A percentile compares a stretch with the other conserved stretches of the same genome.
These are phyloP conservation scores for Stropharia rugosoannulata DNA, from an alignment of 768 basidiomycete genomes.

Conservation along the genomic window DNA sequence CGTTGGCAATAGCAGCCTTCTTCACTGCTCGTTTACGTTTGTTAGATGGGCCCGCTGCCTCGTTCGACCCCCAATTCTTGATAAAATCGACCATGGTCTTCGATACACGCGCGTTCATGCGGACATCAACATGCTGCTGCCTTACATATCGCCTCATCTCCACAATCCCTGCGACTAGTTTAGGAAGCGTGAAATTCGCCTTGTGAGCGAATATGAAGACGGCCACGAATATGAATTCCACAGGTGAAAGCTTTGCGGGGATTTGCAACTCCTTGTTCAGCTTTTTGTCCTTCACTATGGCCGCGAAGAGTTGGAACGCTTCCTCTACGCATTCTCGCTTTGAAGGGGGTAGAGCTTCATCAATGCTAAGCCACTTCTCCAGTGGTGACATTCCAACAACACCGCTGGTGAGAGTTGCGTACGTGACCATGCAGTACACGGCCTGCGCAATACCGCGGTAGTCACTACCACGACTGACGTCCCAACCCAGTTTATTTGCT, in stretches of 20 bases:
- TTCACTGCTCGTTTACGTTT: constrained; percentile 8
- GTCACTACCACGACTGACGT: constrained; percentile 48
- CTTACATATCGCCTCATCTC: constrained; percentile 59
- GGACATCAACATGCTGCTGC: constrained; percentile 56
- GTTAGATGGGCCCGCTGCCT: constrained; percentile 3
- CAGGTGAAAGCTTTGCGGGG: constrained; percentile 55
- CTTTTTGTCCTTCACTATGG: constrained; percentile 38
- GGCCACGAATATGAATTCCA: constrained; percentile 63
- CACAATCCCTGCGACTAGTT: constrained; percentile 44
- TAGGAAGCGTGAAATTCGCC: constrained; percentile 30
- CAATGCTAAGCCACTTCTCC: constrained; percentile 50
- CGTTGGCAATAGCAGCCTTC: constrained; percentile 18
- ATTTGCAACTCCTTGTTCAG: constrained; percentile 36
- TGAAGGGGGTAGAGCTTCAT: constrained; percentile 24
- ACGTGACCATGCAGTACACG: constrained; percentile 49
- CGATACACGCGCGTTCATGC: constrained; percentile 58
- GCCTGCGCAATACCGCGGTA: constrained; percentile 60
- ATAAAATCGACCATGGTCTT: constrained; percentile 58
- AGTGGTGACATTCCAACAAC: constrained; percentile 28
- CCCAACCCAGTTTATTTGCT: constrained; percentile 44
- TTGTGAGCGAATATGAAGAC: constrained; percentile 55
- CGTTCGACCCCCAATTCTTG: constrained; percentile 21
- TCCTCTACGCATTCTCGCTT: constrained; percentile 34
- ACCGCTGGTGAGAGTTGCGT: constrained; percentile 21
- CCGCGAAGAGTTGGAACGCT: constrained; percentile 47